Base-by-base conservation (phyloP, 768 basidiomycete genomes). In the Boletus barrowsii region DNA sequence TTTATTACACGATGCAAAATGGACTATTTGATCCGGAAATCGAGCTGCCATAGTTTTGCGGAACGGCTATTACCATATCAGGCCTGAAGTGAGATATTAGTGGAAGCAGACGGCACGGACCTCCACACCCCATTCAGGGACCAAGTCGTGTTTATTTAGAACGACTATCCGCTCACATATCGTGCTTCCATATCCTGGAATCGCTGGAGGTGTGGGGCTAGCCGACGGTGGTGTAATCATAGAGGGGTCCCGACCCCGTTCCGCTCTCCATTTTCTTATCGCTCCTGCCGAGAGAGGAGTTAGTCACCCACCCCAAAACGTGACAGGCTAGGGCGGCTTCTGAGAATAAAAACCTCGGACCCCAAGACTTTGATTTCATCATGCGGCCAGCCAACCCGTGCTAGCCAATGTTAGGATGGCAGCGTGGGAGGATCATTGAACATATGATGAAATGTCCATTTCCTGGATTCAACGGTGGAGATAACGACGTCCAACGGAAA, bases 111-210 rank as follows among this genome's bases (percentile, higher is more conserved):
- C 24, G 51, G 56, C 43, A 58, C 57, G 48, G 41, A 95, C 96
- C 80, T 90, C 82, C 62, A 94, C 80, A 35, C 93, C 94, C 84
- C 90, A 90, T 62, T 82, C 77, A 40, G 94, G 84, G 10, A 95
- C 93, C 49, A 98, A 76, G 73, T 98, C 97, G 40, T 88, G 81
- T 75, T 98, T 98, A 64, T 92, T 96, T 58, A 98, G 79, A 11
- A 98, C 90, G 42, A 99, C 83, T 33, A 98, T 80, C 52, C 89
- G 87, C 71, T 95, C 90, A 64, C 90, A 90, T 47, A 83, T 68
- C 22, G 56, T 56, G 9, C 63, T 62, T 26, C 70, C 68, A 44
- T 68, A 63, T 13, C 63, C 68, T 13, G 64, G 47, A 39, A 51
- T 32, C 29, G 49, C 33, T 15, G 51, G 43, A 5, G 36, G 2